Evolutionary conservation across 257 asterid genomes (phyloP).

Genomic region (Marsdenia floribunda): DNA sequence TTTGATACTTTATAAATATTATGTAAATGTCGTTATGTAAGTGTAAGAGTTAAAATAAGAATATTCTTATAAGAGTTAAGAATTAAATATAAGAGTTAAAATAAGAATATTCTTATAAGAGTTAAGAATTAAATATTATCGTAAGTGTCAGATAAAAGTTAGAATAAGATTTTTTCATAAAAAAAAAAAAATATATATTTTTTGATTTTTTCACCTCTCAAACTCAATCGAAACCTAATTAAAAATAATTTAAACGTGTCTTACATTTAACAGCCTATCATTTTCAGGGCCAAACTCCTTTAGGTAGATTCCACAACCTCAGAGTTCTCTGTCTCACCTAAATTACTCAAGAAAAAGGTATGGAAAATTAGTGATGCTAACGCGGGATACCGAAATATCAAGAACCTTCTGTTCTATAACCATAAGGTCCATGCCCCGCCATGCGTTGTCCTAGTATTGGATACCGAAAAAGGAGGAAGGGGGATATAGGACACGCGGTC

Average conservation of each 20-base stretch:
- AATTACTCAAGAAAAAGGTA: background rate
- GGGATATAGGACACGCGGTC: conserved; percentile 7
- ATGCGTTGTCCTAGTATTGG: background rate
- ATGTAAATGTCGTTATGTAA: no score
- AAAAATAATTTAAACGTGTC: background rate
- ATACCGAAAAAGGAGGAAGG: background rate
- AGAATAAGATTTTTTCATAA: no score
- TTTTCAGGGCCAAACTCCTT: background rate
- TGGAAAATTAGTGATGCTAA: background rate
- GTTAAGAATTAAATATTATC: no score
- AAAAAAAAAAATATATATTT: no score
- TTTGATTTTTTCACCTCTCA: no score
- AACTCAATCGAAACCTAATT: background rate
- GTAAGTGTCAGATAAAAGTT: no score
- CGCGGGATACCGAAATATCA: background rate
- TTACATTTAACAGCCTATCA: background rate
- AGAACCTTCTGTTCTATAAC: conserved; percentile 7
- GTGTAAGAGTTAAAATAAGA: no score
- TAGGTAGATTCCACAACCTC: background rate
- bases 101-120: no score
- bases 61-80: no score
- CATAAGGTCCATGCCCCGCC: conserved; percentile 3
- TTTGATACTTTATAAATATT: no score
- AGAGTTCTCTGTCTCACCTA: no score
- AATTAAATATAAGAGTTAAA: no score